These are phyloP conservation scores for Mucor sp. DNA, from an alignment of 371 early-diverging fungal genomes.

Conservation along the genomic window DNA sequence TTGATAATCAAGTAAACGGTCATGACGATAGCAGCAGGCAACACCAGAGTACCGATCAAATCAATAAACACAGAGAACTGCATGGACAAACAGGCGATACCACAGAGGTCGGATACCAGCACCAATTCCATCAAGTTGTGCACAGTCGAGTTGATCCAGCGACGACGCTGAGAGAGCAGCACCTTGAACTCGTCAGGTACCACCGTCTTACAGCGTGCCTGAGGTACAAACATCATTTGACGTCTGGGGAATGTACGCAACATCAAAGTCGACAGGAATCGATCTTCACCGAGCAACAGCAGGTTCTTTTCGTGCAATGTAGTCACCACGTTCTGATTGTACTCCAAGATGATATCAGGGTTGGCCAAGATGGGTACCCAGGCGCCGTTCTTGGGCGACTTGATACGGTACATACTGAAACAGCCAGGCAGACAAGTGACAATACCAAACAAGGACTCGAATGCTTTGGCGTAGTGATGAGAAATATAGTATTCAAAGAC, in stretches of 20 bases:
- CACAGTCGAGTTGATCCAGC: constrained; percentile 99
- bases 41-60: constrained; percentile 92
- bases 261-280: constrained; percentile 94
- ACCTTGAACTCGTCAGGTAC: constrained; percentile 93
- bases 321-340: constrained; percentile 87
- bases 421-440: constrained; percentile 99
- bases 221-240: constrained; percentile 92
- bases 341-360: constrained; percentile 87
- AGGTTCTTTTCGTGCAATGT: constrained; percentile 98
- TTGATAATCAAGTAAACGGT: constrained; percentile 79
- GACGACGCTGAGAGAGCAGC: constrained; percentile 93
- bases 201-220: constrained; percentile 91
- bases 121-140: constrained; percentile 97
- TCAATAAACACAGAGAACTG: constrained; percentile 97
- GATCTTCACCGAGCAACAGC: constrained; percentile 94
- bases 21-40: constrained; percentile 94
- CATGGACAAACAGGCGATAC: constrained; percentile 98
- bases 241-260: constrained; percentile 90
- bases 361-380: constrained; percentile 88
- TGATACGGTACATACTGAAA: constrained; percentile 90
- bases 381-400: constrained; percentile 75
- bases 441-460: constrained; percentile 96
- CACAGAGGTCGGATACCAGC: constrained; percentile 93
- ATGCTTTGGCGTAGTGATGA: constrained; percentile 94
- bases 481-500: constrained; percentile 97